These are phyloP conservation scores for Hygrocybe punicea DNA, from an alignment of 768 basidiomycete species.

Conservation along the genomic window DNA sequence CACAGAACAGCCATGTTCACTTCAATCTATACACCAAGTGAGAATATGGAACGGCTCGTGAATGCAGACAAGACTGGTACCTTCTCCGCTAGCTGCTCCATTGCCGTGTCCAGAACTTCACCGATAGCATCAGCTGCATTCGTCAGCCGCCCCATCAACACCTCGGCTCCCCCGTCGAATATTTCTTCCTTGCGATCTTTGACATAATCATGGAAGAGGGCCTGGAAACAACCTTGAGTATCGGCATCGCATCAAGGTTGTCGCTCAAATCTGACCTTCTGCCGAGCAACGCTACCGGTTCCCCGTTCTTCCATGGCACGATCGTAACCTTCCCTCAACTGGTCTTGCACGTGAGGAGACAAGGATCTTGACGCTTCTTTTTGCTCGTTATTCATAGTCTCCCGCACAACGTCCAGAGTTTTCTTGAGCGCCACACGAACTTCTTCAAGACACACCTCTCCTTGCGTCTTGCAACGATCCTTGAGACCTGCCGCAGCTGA, in stretches of 20 bases:
- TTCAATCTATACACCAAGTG: constrained; percentile 37
- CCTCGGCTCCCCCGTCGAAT: constrained; percentile 51
- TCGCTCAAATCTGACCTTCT: constrained; percentile 44
- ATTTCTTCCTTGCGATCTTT: constrained; percentile 44
- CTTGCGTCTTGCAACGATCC: constrained; percentile 51
- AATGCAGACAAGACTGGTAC: constrained; percentile 27
- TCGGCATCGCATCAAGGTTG: neutral
- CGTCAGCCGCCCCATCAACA: constrained; percentile 46
- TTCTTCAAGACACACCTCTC: constrained; percentile 50
- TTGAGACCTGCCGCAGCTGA: constrained; percentile 51
- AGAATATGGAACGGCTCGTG: neutral
- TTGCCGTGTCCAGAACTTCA: constrained; percentile 42
- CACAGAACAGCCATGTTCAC: constrained; percentile 58
- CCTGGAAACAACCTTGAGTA: constrained; percentile 27
- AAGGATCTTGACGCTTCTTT: constrained; percentile 59
- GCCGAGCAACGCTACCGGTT: constrained; percentile 53
- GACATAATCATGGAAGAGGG: constrained; percentile 47
- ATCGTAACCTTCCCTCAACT: constrained; percentile 51
- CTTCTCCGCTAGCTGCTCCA: constrained; percentile 54
- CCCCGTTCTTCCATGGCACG: constrained; percentile 54
- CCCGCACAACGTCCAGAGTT: constrained; percentile 46
- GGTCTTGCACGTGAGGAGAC: constrained; percentile 52
- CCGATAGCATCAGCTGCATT: constrained; percentile 50
- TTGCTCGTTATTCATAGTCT: constrained; percentile 51
- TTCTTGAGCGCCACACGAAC: constrained; percentile 48